Evolutionary conservation across 2,329 filamentous ascomycete genomes (phyloP).

Genomic region (Neurospora sp.): DNA sequence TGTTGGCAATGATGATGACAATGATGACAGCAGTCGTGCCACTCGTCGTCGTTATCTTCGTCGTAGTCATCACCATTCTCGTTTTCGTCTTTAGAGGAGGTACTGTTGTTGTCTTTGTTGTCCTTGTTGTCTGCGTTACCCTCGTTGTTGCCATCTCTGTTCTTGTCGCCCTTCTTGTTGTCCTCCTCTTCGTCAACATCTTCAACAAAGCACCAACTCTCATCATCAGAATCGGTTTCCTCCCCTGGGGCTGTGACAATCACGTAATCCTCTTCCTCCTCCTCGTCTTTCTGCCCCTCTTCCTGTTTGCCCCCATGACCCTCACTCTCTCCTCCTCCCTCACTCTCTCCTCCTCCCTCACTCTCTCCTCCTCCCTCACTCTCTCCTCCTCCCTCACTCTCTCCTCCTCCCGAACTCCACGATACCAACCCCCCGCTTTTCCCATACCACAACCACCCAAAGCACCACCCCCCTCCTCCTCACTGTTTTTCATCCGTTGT

Average conservation of each 20-base stretch:
- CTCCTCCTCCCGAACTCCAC: not conserved
- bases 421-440: not conserved
- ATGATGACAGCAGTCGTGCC: not conserved
- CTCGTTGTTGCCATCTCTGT: not conserved
- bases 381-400: not conserved
- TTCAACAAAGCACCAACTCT: not conserved
- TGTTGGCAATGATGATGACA: too few relatives aligned
- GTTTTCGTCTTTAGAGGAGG: constrained; percentile 1
- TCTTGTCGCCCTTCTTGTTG: not conserved
- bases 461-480: not conserved
- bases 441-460: not conserved
- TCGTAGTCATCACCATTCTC: not conserved
- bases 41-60: not conserved
- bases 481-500: not conserved
- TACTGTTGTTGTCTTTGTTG: not conserved
- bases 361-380: not conserved
- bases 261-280: constrained; percentile 9
- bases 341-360: not conserved
- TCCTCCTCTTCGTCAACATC: not conserved
- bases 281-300: constrained; percentile 28
- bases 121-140: not conserved
- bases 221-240: not conserved
- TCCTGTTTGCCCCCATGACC: not conserved
- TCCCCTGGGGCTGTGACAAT: not conserved
- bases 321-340: not conserved